A percentile compares a stretch with the other conserved stretches of the same genome.
phyloP scores from a whole-genome alignment of 73 alveolate species.

The Diophrys appendiculata region DNA sequence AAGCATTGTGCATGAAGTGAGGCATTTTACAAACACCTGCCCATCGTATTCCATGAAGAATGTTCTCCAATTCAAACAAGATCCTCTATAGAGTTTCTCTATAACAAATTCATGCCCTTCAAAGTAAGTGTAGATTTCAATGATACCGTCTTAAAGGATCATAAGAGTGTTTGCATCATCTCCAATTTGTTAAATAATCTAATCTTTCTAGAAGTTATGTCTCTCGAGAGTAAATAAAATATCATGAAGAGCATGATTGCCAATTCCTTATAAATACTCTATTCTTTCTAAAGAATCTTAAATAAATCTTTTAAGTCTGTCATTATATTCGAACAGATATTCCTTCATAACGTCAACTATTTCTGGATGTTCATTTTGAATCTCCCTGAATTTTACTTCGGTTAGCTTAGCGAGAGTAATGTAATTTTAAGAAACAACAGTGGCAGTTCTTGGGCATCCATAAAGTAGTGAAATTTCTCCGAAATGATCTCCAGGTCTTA shows the following conservation, averaged over 20 bases:
- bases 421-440: slow-evolving; percentile 43
- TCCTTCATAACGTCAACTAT: slow-evolving; percentile 15
- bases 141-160: slow-evolving; percentile 38
- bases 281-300: slow-evolving; percentile 27
- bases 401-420: slow-evolving; percentile 34
- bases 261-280: slow-evolving; percentile 31
- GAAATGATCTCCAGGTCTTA: slow-evolving; percentile 39
- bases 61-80: slow-evolving; percentile 43
- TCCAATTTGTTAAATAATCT: slow-evolving; percentile 24
- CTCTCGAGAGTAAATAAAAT: slow-evolving; percentile 19
- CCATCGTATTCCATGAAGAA: slow-evolving; percentile 41
- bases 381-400: slow-evolving; percentile 19
- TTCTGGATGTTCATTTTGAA: slow-evolving; percentile 18
- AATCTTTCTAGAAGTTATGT: slow-evolving; percentile 24
- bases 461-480: slow-evolving; percentile 53
- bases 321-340: slow-evolving; percentile 36
- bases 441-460: slow-evolving; percentile 58
- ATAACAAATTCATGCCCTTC: slow-evolving; percentile 45
- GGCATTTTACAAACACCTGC: slow-evolving; percentile 13
- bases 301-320: slow-evolving; percentile 33
- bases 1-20: slow-evolving; percentile 5
- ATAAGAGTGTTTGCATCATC: slow-evolving; percentile 19
- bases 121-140: slow-evolving; percentile 9
- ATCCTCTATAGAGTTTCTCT: slow-evolving; percentile 48
- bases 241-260: slow-evolving; percentile 47